Conservation (phyloP, 2,329 filamentous ascomycete species). For the Dothidotthia symphoricarpi region DNA sequence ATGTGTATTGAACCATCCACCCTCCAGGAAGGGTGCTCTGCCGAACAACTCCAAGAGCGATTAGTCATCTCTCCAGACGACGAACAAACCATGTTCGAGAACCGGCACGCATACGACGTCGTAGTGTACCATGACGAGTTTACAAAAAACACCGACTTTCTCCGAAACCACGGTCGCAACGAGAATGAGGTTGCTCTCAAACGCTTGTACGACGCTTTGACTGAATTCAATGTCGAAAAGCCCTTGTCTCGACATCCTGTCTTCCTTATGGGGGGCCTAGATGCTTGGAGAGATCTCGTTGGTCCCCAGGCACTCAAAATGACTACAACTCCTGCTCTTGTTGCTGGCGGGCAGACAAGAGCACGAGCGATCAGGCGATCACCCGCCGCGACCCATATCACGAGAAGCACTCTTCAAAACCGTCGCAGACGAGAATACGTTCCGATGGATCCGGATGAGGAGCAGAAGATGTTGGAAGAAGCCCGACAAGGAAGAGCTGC, state of each 20-base stretch:
- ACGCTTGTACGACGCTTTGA: conserved; percentile 74
- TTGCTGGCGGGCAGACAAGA: conserved; percentile 47
- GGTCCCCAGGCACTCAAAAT: conserved; percentile 64
- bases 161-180: conserved; percentile 47
- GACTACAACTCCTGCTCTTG: conserved; percentile 54
- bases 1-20: conserved; percentile 89
- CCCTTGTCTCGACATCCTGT: conserved; percentile 71
- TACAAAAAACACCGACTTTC: conserved; percentile 59
- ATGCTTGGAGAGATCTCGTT: conserved; percentile 83
- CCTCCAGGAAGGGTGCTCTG: conserved; percentile 65
- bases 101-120: conserved; percentile 73
- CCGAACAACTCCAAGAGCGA: conserved; percentile 64
- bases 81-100: conserved; percentile 74
- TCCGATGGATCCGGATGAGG: conserved; percentile 76
- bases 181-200: conserved; percentile 56
- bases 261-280: conserved; percentile 76
- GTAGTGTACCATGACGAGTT: conserved; percentile 86
- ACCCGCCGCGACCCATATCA: conserved; percentile 52
- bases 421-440: conserved; percentile 60
- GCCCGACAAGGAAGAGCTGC: conserved; percentile 65
- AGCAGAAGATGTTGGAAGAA: conserved; percentile 75
- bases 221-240: conserved; percentile 78
- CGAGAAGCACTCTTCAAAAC: conserved; percentile 56
- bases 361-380: conserved; percentile 53
- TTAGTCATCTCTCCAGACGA: conserved; percentile 68